Evolutionary conservation across 352 stramenopile species (phyloP), one percentile per base, ranked within the genome.

Genomic region (Globisporangium polare): DNA sequence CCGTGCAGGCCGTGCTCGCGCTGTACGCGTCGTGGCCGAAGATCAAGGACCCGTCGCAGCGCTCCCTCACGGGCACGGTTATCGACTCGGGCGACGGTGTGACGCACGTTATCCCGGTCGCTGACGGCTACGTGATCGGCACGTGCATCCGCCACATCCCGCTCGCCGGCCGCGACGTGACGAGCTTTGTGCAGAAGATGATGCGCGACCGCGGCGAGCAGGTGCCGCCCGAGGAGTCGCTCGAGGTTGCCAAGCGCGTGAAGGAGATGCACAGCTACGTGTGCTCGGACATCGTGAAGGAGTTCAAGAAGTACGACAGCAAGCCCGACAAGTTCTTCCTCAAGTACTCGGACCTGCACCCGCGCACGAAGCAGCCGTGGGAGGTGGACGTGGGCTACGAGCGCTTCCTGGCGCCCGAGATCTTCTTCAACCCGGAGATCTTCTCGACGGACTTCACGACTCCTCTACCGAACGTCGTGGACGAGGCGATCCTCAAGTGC

Each of bases 371-470:
- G 68, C 82, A 95, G 71, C 73, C 72, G 49, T 97, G 88, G 88
- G 63, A 79, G 64, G 92, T 94, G 65, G 90, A 98, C 66, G 80
- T 98, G 22, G 94, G 94, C 46, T 92, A 90, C 68, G 95, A 99
- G 72, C 83, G 91, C 9, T 99, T 99, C 70, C 58, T 98, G 52
- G 95, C 89, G 39, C 94, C 95, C 12, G 95, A 99, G 73, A 96
- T 98, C 62, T 98, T 98, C 69, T 98, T 99, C 69, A 98, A 97
- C 71, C 95, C 95, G 5, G 95, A 99, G 73, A 98, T 99, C 61
- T 98, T 98, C 70, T 96, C 82, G 49, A 94, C 84, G 20, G 89
- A 98, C 58, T 98, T 97, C 65, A 92, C 88, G 46, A 97, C 79
- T 26, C 91, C 92, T 45, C 77, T 98, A 60, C 93, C 95, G 18